Conservation (phyloP, 805 yeast genomes). For the Myxozyma vanderwaltii region DNA sequence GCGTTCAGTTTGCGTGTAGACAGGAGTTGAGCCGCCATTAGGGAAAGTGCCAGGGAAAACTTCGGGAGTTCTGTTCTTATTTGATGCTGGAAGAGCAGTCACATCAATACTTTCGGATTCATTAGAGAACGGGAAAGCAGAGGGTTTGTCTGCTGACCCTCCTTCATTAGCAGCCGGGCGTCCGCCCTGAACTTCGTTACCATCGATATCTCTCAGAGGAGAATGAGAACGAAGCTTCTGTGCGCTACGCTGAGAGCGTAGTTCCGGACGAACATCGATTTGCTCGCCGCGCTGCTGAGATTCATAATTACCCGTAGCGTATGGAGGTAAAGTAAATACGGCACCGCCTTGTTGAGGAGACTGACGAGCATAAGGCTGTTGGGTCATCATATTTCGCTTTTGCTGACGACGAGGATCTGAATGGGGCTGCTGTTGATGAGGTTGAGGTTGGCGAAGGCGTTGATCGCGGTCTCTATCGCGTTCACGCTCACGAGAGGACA, state of each 20-base stretch:
- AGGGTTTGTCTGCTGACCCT: neutral
- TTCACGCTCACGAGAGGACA: no score
- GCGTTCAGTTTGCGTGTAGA: no score
- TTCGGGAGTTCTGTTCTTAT: no score
- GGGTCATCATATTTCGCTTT: neutral
- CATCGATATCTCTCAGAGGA: constrained; percentile 13
- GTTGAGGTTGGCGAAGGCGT: no score
- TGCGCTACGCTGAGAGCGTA: constrained; percentile 4
- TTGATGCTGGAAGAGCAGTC: no score
- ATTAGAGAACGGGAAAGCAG: neutral
- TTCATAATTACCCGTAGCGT: neutral
- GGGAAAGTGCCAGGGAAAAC: no score
- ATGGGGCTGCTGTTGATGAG: neutral
- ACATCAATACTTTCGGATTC: neutral
- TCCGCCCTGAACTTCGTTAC: constrained; percentile 11
- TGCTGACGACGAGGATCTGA: constrained; percentile 6
- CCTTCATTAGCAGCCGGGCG: neutral
- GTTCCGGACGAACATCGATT: neutral
- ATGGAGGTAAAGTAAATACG: constrained; percentile 10
- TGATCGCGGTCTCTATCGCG: no score
- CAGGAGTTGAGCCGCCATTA: neutral
- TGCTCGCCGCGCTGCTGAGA: neutral
- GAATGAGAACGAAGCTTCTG: neutral
- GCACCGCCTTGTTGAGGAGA: constrained; percentile 7
- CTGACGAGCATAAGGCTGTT: constrained; percentile 5